phyloP scores from a whole-genome alignment of 139 green algal species.

The Micractinium conductrix region DNA sequence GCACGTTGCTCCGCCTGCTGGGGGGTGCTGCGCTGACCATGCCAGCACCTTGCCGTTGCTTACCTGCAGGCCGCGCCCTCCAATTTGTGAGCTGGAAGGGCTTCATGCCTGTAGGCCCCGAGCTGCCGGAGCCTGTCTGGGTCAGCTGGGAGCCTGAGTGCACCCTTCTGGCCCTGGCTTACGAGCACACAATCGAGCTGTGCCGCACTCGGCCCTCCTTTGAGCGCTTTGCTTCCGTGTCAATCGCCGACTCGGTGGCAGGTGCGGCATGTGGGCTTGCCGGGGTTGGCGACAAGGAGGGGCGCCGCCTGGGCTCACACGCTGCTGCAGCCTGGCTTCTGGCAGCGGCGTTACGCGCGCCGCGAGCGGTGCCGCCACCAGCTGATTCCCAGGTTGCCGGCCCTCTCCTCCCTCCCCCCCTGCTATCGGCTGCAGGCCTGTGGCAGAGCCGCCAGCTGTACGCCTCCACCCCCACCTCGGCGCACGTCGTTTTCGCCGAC shows the following conservation, averaged over 20 bases:
- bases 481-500: constrained; percentile 54
- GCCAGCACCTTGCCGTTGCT: background rate
- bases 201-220: constrained; percentile 53
- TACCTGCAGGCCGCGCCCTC: constrained; percentile 25
- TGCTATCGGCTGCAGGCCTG: constrained; percentile 40
- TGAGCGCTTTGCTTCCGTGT: constrained; percentile 52
- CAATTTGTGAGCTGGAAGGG: constrained; percentile 48
- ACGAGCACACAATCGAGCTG: constrained; percentile 49
- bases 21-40: background rate
- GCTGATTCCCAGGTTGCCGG: too few relatives aligned
- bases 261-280: constrained; percentile 14
- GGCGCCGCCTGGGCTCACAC: too few relatives aligned
- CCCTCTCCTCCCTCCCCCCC: too few relatives aligned
- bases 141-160: constrained; percentile 63
- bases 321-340: too few relatives aligned
- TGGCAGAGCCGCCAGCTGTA: constrained; percentile 65
- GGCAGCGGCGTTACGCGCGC: too few relatives aligned
- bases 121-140: constrained; percentile 45
- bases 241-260: constrained; percentile 23
- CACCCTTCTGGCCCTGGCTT: constrained; percentile 54
- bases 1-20: background rate
- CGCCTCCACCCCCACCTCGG: constrained; percentile 39
- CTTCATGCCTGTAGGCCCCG: constrained; percentile 38
- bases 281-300: too few relatives aligned
- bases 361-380: too few relatives aligned